Base-by-base conservation (phyloP, 352 stramenopile genomes). In the Pythium grandisporangium region DNA sequence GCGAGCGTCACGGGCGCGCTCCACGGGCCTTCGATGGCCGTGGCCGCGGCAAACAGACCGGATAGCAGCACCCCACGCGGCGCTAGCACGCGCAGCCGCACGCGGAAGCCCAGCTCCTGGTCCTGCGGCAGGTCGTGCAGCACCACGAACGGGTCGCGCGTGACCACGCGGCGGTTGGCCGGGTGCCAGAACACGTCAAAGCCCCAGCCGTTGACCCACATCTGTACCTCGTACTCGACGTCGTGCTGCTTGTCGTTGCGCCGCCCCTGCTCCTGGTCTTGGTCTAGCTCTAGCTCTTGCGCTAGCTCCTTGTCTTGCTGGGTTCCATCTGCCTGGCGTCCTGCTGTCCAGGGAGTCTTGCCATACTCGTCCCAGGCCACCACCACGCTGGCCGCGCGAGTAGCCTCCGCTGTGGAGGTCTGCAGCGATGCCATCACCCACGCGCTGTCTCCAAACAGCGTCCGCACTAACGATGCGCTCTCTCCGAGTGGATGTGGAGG, bases 301-400 rank as follows among this genome's bases (percentile, higher is more conserved):
- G 30, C 1, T 49, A 23, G 11, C 16, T 42, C 22, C 23, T 29
- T 6, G 17, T 23, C 6, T 27, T 25, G 13, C 20, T 11, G 8
- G 42, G 43, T n/a, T 53, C 26, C 8, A 17, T 32, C 39, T n/a
- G 23, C 26, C 6, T 30, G 54, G 51, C 1, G 37, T 37, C 13
- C 61, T 49, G 17, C 43, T 38, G 30, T 48, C 30, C 13, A 30
- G 53, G 14, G 58, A 54, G 6, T 69, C 25, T 12, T 57, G 57
- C n/a, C n/a, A 38, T 78, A 63, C 29, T 87, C 70, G 42, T 87
- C 74, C 74, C 74, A 87, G 24, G 68, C 79, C 33, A 79, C 57
- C 5, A 87, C 66, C 4, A 84, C 68, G 37, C 61, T 70, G 6
- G 66, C 64, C 13, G 73, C 56, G 20, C 72, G 1, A 17, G 21